These are phyloP conservation scores for Calonectria montana DNA, from an alignment of 2,329 filamentous ascomycete genomes.

Conservation along the genomic window DNA sequence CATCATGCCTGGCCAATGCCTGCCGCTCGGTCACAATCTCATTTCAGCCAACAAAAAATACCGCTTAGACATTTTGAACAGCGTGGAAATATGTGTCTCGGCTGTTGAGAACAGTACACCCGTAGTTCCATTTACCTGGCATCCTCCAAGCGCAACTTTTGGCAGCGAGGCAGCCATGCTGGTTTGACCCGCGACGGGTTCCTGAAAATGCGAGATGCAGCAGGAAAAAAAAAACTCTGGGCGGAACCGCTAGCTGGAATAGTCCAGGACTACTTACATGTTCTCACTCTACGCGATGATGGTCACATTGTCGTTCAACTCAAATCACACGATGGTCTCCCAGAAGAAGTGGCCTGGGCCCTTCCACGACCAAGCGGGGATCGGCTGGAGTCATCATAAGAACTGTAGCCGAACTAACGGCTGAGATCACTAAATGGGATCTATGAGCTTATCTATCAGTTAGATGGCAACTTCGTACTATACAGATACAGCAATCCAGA, in stretches of 20 bases:
- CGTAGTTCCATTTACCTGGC: neutral
- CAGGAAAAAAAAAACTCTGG: neutral
- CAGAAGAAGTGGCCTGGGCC: neutral
- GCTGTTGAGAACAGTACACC: neutral
- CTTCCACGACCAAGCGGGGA: neutral
- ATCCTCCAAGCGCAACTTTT: neutral
- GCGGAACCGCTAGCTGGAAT: neutral
- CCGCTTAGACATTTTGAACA: neutral
- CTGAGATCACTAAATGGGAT: neutral
- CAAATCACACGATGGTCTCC: neutral
- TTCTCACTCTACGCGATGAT: neutral
- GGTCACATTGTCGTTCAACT: neutral
- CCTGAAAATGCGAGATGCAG: neutral
- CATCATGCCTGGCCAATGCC: neutral
- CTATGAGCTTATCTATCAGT: neutral
- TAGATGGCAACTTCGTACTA: neutral
- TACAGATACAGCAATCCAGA: neutral
- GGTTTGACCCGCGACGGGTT: neutral
- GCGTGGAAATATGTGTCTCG: neutral
- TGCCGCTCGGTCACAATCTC: neutral
- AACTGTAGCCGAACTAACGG: neutral
- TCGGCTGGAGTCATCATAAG: neutral
- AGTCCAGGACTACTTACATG: neutral
- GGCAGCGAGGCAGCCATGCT: neutral
- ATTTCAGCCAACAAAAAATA: neutral